Evolutionary conservation across 78 protist species (phyloP).

Genomic region (Diacronema lutheri): DNA sequence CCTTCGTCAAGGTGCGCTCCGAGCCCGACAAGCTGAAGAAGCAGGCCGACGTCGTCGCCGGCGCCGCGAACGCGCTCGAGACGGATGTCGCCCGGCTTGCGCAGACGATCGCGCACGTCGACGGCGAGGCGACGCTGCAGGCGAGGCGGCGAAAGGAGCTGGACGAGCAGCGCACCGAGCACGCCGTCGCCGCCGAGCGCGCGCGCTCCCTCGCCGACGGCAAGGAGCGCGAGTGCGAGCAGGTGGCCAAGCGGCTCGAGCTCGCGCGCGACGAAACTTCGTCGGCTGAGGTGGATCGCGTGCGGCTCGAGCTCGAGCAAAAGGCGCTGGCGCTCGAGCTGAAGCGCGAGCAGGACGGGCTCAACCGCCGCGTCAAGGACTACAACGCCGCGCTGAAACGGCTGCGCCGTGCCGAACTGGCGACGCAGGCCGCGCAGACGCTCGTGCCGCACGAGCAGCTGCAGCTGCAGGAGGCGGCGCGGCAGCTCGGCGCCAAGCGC

Average conservation of each 20-base stretch:
- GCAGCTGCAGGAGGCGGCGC: constrained; percentile 14
- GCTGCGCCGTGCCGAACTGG: not conserved
- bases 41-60: constrained; percentile 3
- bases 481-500: not conserved
- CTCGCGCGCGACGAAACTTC: not conserved
- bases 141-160: not conserved
- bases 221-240: not conserved
- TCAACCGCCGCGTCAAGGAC: not conserved
- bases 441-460: not conserved
- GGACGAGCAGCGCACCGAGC: not conserved
- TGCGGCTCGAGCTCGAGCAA: constrained; percentile 5
- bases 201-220: not conserved
- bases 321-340: not conserved
- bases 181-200: not conserved
- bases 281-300: not conserved
- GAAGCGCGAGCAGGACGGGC: constrained; percentile 1
- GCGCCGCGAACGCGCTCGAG: not conserved
- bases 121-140: not conserved
- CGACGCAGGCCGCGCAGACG: not conserved
- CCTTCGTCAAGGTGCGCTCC: not conserved
- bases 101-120: not conserved
- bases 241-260: not conserved
- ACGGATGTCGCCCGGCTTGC: not conserved
- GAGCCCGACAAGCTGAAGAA: constrained; percentile 20
- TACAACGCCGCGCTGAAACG: not conserved